Evolutionary conservation across 2,329 filamentous ascomycete species (phyloP).

Genomic region (Phoma sp.): DNA sequence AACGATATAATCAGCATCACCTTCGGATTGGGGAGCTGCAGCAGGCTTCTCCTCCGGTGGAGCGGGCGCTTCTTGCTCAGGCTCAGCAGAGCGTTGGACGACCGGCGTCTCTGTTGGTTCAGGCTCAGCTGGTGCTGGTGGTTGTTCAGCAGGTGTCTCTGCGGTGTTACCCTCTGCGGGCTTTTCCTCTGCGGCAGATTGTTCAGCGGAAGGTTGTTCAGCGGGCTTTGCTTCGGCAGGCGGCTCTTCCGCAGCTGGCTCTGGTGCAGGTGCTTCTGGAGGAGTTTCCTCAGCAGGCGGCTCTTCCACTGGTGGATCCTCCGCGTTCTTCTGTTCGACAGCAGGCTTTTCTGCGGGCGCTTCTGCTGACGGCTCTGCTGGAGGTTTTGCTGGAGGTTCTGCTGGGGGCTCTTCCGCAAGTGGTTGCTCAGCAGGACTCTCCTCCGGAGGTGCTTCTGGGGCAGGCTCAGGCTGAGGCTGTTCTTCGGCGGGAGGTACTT

Average conservation of each 20-base stretch:
- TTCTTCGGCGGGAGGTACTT: not conserved
- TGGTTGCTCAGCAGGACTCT: not conserved
- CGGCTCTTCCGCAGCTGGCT: not conserved
- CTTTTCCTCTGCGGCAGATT: not conserved
- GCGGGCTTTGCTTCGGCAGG: not conserved
- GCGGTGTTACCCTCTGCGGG: too few relatives aligned
- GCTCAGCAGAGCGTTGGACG: not conserved
- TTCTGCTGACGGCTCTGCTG: not conserved
- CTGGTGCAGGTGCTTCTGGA: not conserved
- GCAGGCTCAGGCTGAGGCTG: not conserved
- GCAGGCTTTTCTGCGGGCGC: not conserved
- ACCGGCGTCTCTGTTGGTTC: not conserved
- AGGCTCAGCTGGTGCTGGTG: not conserved
- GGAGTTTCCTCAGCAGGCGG: not conserved
- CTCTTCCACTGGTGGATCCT: not conserved
- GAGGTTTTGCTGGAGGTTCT: not conserved
- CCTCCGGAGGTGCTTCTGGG: not conserved
- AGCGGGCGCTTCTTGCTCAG: not conserved
- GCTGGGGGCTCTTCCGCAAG: not conserved
- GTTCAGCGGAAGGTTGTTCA: not conserved
- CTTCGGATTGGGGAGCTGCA: conserved; percentile 8
- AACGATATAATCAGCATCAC: not conserved
- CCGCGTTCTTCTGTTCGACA: not conserved
- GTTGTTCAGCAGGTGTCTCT: not conserved
- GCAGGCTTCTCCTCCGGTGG: conserved; percentile 2